phyloP scores from a whole-genome alignment of 2,329 filamentous ascomycete species.

The Metarhizium brunneum region DNA sequence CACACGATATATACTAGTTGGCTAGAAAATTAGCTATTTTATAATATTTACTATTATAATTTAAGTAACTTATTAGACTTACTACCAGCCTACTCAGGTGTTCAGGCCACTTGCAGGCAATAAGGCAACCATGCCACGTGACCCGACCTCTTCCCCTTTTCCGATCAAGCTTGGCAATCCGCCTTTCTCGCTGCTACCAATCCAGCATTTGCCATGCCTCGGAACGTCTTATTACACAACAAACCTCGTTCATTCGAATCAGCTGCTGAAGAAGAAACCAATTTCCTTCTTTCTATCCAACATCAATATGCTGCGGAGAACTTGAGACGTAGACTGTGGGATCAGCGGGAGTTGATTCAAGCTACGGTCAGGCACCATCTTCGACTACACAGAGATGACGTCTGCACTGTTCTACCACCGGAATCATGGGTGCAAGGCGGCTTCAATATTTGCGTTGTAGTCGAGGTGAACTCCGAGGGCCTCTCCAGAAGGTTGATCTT shows the following conservation, averaged over 20 bases:
- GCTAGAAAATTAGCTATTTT: too few relatives aligned
- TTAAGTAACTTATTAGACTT: too few relatives aligned
- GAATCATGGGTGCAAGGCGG: constrained; percentile 11
- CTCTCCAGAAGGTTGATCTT: constrained; percentile 4
- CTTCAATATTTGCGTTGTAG: constrained; percentile 12
- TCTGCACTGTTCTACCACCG: constrained; percentile 8
- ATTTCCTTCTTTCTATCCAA: constrained; percentile 6
- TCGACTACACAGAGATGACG: constrained; percentile 5
- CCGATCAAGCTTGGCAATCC: too few relatives aligned
- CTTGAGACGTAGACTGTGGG: constrained; percentile 8
- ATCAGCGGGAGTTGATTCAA: constrained; percentile 7
- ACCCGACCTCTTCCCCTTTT: too few relatives aligned
- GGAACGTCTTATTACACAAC: not conserved
- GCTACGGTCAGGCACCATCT: constrained; percentile 10
- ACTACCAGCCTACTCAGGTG: too few relatives aligned
- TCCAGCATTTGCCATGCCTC: not conserved
- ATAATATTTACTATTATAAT: too few relatives aligned
- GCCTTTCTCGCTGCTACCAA: not conserved
- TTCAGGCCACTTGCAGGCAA: too few relatives aligned
- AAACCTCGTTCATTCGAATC: constrained; percentile 4
- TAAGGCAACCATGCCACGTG: too few relatives aligned
- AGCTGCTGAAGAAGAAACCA: constrained; percentile 6
- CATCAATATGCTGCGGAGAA: constrained; percentile 6
- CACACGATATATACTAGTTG: too few relatives aligned
- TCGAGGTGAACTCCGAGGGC: constrained; percentile 5